Base-by-base conservation (phyloP, 352 stramenopile species). In the Blastocystis sp. region DNA sequence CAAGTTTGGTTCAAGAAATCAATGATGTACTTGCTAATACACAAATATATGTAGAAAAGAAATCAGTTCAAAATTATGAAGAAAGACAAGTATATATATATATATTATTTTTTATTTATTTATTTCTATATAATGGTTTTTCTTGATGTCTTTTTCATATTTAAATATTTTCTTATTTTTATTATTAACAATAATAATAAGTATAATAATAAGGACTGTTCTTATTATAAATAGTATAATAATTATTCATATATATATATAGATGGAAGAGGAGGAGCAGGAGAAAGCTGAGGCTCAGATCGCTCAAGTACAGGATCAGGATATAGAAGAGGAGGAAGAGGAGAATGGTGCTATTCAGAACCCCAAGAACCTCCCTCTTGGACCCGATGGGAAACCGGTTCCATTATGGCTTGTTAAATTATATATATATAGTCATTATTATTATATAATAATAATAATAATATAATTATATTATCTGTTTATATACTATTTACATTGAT, bases 361-460 rank as follows among this genome's bases (percentile, higher is more conserved):
- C 70, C 89, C 89, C 24, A 83, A 95, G 49, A 95, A 95, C 69
- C 73, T 98, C 23, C 88, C 88, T 18, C 76, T 97, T 24, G 91
- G 87, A 46, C 96, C 84, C 85, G 89, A 97, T 71, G 91, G 91
- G 37, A 96, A 97, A 65, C 91, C 91, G 11, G 97, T 98, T 66
- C 88, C 91, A 2, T 95, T 95, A 67, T 98, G 91, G 91, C 74
- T 98, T 47, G 97, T 95, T 78, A 97, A 97, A 75, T 74, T 97
- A 25, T n/a, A n/a, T n/a, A n/a, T n/a, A n/a, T n/a, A n/a, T n/a
- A n/a, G n/a, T n/a, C n/a, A n/a, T n/a, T n/a, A n/a, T n/a, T n/a
- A n/a, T n/a, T n/a, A n/a, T n/a, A n/a, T n/a, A n/a, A n/a, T n/a
- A n/a, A n/a, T n/a, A n/a, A n/a, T n/a, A n/a, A n/a, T n/a, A n/a